Evolutionary conservation across 768 basidiomycete genomes (phyloP).

Genomic region (Boletellus sp.): DNA sequence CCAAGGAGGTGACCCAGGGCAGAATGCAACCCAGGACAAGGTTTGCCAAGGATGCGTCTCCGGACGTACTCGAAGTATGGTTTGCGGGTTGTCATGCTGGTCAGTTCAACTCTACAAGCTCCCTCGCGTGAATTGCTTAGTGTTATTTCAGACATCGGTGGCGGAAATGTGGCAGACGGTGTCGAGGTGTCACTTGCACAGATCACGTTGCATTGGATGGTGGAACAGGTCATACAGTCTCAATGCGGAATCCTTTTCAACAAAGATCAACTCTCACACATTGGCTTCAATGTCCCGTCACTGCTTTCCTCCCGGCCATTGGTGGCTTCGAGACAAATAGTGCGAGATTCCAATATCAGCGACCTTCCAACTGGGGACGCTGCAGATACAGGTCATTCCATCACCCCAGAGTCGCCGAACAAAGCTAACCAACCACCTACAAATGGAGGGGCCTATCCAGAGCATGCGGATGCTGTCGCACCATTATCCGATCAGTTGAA

Average conservation of each 20-base stretch:
- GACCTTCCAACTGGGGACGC: neutral
- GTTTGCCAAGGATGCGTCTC: neutral
- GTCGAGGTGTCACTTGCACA: conserved; percentile 45
- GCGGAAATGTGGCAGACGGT: conserved; percentile 50
- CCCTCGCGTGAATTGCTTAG: neutral
- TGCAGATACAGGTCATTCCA: neutral
- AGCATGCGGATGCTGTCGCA: conserved; percentile 37
- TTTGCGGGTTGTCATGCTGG: conserved; percentile 72
- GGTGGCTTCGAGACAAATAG: neutral
- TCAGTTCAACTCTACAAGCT: conserved; percentile 29
- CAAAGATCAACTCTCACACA: conserved; percentile 40
- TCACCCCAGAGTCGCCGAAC: neutral
- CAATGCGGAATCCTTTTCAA: conserved; percentile 63
- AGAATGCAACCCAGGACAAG: neutral
- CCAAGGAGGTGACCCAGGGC: neutral
- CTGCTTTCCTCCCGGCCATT: conserved; percentile 8
- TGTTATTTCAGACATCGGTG: conserved; percentile 57
- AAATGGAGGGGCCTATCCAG: conserved; percentile 1
- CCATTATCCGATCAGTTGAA: conserved; percentile 53
- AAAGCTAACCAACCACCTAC: neutral
- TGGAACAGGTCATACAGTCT: conserved; percentile 56
- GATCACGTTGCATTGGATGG: conserved; percentile 76
- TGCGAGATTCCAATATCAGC: neutral
- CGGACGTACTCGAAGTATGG: conserved; percentile 77
- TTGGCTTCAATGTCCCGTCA: conserved; percentile 31